A percentile compares a stretch with the other conserved stretches of the same genome.
These are phyloP conservation scores for Voacanga thouarsii DNA, from an alignment of 257 asterid species.

Conservation along the genomic window DNA sequence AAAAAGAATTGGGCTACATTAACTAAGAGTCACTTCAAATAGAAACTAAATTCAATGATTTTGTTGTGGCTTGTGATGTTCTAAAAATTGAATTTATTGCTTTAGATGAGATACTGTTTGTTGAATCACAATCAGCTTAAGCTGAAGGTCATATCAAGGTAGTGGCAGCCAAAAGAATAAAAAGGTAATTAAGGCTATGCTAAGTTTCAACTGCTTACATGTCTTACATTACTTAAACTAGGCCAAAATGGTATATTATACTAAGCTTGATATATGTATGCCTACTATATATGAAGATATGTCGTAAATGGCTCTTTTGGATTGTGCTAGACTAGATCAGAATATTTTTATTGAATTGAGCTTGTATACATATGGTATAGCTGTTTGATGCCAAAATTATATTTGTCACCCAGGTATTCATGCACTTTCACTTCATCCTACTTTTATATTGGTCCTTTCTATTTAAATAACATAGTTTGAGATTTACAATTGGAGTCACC, in stretches of 20 bases:
- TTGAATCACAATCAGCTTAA: slow-evolving; percentile 39
- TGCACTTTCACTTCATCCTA: too few species aligned
- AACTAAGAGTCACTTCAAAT: slow-evolving; percentile 35
- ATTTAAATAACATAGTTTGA: too few species aligned
- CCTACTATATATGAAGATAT: too few species aligned
- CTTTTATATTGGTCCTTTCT: too few species aligned
- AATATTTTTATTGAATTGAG: too few species aligned
- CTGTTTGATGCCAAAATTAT: too few species aligned
- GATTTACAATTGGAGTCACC: too few species aligned
- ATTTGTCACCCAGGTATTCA: too few species aligned
- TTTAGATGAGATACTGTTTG: slow-evolving; percentile 77
- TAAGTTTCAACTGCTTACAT: slow-evolving; percentile 10
- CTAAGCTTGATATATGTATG: too few species aligned
- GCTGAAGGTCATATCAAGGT: slow-evolving; percentile 38
- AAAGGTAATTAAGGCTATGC: slow-evolving; percentile 51
- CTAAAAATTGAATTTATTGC: slow-evolving; percentile 40
- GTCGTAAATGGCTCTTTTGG: too few species aligned
- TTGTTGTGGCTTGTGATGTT: slow-evolving; percentile 34
- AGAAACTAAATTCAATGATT: slow-evolving; percentile 40
- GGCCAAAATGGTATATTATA: not conserved
- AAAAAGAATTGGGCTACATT: slow-evolving; percentile 30
- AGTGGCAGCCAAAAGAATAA: slow-evolving; percentile 42
- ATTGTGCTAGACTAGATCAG: too few species aligned
- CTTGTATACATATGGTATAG: too few species aligned
- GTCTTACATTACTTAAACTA: not conserved